Percentiles rank a stretch among this genome's conserved stretches.
phyloP scores from a whole-genome alignment of 495 filamentous ascomycete genomes.

The Aspergillus affinis region DNA sequence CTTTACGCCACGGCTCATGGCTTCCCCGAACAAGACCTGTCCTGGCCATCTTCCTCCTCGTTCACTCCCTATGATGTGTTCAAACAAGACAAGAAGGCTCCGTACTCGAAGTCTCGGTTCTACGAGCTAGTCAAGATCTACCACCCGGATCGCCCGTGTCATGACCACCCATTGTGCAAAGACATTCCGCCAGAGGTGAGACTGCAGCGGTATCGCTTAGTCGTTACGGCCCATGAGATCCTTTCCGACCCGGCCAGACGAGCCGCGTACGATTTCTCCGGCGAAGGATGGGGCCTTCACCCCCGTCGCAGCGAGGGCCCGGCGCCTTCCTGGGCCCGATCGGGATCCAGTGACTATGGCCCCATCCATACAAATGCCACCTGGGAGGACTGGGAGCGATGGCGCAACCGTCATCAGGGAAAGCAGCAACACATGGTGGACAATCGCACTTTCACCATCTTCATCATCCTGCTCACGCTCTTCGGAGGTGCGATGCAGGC shows the following conservation, averaged over 20 bases:
- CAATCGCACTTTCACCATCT: constrained; percentile 69
- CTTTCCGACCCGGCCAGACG: constrained; percentile 81
- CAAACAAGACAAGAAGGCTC: constrained; percentile 54
- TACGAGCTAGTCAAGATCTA: constrained; percentile 93
- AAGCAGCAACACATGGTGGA: constrained; percentile 64
- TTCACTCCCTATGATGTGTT: constrained; percentile 93
- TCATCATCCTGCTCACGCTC: constrained; percentile 64
- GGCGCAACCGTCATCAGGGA: constrained; percentile 61
- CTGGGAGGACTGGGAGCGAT: constrained; percentile 98
- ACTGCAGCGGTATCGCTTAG: constrained; percentile 81
- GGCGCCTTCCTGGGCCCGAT: constrained; percentile 14
- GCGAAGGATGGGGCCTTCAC: constrained; percentile 71
- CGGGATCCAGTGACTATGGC: constrained; percentile 32
- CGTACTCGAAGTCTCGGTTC: constrained; percentile 81
- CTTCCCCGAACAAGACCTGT: constrained; percentile 25
- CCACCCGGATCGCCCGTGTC: constrained; percentile 75
- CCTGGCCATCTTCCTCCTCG: constrained; percentile 36
- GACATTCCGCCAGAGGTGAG: constrained; percentile 55
- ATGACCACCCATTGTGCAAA: constrained; percentile 47
- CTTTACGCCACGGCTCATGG: constrained; percentile 36
- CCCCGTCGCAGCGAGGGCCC: constrained; percentile 16
- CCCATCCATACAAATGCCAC: constrained; percentile 79
- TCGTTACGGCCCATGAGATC: constrained; percentile 84
- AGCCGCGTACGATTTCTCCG: constrained; percentile 76
- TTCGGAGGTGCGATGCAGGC: constrained; percentile 69